These are phyloP conservation scores for Talaromyces sp. DNA, from an alignment of 2,329 filamentous ascomycete species.

Conservation along the genomic window DNA sequence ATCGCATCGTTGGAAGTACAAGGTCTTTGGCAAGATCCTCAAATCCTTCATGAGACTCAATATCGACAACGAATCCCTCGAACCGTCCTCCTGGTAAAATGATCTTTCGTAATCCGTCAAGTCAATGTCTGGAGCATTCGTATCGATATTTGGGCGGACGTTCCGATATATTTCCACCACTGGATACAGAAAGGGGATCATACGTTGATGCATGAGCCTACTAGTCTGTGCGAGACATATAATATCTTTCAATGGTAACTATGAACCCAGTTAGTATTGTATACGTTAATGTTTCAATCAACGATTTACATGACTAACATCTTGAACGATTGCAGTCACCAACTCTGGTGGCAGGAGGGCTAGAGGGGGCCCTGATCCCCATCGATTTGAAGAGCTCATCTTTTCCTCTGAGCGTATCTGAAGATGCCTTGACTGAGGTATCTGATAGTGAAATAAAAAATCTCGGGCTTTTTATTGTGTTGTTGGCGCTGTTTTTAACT, in stretches of 20 bases:
- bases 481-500: not conserved
- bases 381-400: not conserved
- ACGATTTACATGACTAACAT: not conserved
- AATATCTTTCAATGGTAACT: not conserved
- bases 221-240: not conserved
- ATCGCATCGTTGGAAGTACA: not conserved
- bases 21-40: not conserved
- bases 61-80: not conserved
- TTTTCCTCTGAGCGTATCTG: not conserved
- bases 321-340: not conserved
- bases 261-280: not conserved
- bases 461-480: not conserved
- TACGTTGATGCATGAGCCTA: not conserved
- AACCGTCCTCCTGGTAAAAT: not conserved
- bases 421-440: not conserved
- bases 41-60: not conserved
- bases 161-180: not conserved
- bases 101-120: not conserved
- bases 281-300: not conserved
- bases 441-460: not conserved
- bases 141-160: not conserved
- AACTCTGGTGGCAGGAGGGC: not conserved
- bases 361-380: not conserved
- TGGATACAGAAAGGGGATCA: not conserved
- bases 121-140: no score